phyloP scores from a whole-genome alignment of 345 rosid genomes.

The Zanthoxylum bungeanum region DNA sequence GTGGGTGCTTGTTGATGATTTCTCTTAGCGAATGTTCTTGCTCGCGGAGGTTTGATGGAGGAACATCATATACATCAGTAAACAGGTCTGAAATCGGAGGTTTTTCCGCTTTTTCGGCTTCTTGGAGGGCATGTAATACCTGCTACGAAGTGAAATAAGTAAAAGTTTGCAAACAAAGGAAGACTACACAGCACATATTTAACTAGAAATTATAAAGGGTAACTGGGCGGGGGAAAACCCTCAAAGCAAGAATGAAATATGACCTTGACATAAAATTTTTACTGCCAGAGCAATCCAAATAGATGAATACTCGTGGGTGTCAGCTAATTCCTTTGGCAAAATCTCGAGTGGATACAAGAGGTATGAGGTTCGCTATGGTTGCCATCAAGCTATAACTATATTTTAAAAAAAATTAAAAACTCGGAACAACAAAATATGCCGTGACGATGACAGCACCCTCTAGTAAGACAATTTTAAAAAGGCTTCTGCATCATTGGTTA shows the following conservation, averaged over 20 bases:
- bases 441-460: not conserved
- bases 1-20: constrained; percentile 47
- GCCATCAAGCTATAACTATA: no score
- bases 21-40: constrained; percentile 64
- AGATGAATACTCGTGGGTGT: not conserved
- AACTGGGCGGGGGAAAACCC: no score
- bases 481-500: not conserved
- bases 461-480: no score
- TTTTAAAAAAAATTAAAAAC: no score
- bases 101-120: constrained; percentile 68
- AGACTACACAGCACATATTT: not conserved
- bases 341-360: no score
- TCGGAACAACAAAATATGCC: no score
- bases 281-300: not conserved
- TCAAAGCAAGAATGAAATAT: not conserved
- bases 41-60: constrained; percentile 66
- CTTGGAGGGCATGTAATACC: constrained; percentile 71
- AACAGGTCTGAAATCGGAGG: constrained; percentile 61
- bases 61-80: constrained; percentile 68
- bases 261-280: no score
- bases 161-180: not conserved
- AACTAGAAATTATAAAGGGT: not conserved
- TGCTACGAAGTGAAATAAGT: constrained; percentile 25
- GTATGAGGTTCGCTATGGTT: no score
- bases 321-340: no score